Evolutionary conservation across 2,329 filamentous ascomycete genomes (phyloP).

Genomic region (Aureobasidium sp.): DNA sequence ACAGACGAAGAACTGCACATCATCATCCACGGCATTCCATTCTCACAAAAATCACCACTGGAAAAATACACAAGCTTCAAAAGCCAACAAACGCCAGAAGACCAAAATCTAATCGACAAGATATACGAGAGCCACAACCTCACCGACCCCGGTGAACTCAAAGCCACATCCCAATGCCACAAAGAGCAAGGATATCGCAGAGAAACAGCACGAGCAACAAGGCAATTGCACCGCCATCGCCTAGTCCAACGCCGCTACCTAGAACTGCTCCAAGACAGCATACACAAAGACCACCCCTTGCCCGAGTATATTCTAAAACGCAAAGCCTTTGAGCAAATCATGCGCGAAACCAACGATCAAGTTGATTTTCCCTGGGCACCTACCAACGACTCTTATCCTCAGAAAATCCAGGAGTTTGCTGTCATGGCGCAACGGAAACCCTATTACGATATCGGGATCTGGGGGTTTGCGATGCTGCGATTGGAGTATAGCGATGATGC

Average conservation of each 20-base stretch:
- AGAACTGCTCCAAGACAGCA: background rate
- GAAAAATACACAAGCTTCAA: background rate
- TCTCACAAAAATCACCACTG: no score
- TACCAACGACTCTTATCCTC: background rate
- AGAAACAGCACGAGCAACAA: background rate
- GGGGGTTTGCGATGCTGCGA: background rate
- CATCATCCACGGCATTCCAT: background rate
- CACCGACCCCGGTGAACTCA: background rate
- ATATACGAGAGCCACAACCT: no score
- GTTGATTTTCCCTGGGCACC: background rate
- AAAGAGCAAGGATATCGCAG: background rate
- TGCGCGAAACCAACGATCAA: background rate
- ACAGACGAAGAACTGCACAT: background rate
- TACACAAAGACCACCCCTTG: background rate
- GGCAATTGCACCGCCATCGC: background rate
- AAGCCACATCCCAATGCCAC: background rate
- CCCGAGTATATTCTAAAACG: background rate
- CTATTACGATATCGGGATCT: background rate
- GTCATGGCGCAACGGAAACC: background rate
- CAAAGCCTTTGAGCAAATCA: background rate
- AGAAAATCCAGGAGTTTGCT: background rate
- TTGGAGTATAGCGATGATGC: background rate
- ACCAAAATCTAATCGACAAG: no score
- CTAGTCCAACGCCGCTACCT: background rate
- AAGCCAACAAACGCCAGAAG: background rate